Evolutionary conservation across 2,329 filamentous ascomycete species (phyloP), one percentile per base, ranked within the genome.

Genomic region (Biscogniauxia sp.): DNA sequence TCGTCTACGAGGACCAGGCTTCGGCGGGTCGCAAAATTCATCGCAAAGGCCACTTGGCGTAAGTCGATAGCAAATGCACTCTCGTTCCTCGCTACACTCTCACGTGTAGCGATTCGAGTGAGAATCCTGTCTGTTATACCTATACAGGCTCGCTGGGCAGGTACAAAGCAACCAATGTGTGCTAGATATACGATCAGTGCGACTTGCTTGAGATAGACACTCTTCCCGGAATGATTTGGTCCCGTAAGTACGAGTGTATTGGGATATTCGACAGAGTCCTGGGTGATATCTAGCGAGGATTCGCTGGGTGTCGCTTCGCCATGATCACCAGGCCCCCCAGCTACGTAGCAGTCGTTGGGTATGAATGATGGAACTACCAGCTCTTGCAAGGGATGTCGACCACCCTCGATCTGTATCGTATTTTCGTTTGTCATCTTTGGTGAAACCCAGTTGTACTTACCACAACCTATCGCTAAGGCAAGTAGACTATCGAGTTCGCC

Each of bases 151-250:
- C 76, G 79, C 17, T 88, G 82, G 1, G 93, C 94, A 1, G 95
- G 94, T 1, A 99, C 91, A 72, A 91, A 98, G 73, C 92, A 94
- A 56, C 95, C 95, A 57, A 97, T 85, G 71, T 99, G 95, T 0
- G 95, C 92, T 75, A 99, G 84, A 72, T 95, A 97, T 15, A 96
- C 88, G 61, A 97, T 95, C 55, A 97, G 79, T 4, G 93, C 95
- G 32, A 92, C 86, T 73, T 99, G 94, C 74, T 96, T 99, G 72
- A 98, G 82, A 74, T 97, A 98, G 0, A 98, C 86, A 68, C 93
- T 98, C 75, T 99, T 99, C 0, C 95, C 95, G 0, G 95, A 98
- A 73, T 95, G 96, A 68, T 99, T 99, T 4, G 95, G 93, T 0
- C 95, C 95, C 0, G 95, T 98, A 69, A 99, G 76, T 5, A 97